phyloP scores from a whole-genome alignment of 23 red algal species.

The Gracilaria vermiculophylla region DNA sequence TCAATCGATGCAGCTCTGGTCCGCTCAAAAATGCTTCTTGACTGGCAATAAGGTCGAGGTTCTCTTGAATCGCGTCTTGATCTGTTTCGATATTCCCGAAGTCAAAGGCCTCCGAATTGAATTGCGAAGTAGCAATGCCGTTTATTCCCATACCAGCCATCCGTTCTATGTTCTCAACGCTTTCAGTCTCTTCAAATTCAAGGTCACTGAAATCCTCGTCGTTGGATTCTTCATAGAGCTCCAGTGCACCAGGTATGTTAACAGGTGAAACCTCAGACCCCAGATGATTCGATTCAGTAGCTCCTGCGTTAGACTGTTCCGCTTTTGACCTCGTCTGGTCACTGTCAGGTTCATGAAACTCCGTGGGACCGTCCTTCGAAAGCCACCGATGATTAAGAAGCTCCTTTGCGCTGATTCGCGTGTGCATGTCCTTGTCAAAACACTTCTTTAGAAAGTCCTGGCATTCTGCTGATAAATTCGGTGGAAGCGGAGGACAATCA shows the following conservation, averaged over 20 bases:
- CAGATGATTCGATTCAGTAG: background rate
- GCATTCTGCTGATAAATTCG: conserved; percentile 68
- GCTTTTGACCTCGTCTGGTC: background rate
- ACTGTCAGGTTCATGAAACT: background rate
- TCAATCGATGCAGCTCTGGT: background rate
- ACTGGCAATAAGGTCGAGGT: background rate
- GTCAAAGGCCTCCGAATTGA: background rate
- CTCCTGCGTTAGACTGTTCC: background rate
- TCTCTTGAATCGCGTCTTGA: background rate
- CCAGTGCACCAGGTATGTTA: conserved; percentile 23
- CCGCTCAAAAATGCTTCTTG: background rate
- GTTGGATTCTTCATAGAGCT: conserved; percentile 55
- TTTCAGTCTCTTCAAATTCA: conserved; percentile 23
- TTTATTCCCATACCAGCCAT: background rate
- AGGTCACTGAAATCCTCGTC: conserved; percentile 69
- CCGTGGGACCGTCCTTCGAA: background rate
- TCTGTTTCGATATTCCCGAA: background rate
- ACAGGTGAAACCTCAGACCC: background rate
- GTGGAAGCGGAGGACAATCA: conserved; percentile 90
- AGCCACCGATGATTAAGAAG: conserved; percentile 94
- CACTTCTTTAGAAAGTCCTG: conserved; percentile 91
- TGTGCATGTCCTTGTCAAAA: conserved; percentile 90
- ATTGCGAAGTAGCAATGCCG: background rate
- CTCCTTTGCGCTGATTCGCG: conserved; percentile 77
- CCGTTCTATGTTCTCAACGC: background rate